Evolutionary conservation across 202 grass and related monocot species (phyloP), one percentile per base, ranked within the genome.

Genomic region (Panicum virgatum): DNA sequence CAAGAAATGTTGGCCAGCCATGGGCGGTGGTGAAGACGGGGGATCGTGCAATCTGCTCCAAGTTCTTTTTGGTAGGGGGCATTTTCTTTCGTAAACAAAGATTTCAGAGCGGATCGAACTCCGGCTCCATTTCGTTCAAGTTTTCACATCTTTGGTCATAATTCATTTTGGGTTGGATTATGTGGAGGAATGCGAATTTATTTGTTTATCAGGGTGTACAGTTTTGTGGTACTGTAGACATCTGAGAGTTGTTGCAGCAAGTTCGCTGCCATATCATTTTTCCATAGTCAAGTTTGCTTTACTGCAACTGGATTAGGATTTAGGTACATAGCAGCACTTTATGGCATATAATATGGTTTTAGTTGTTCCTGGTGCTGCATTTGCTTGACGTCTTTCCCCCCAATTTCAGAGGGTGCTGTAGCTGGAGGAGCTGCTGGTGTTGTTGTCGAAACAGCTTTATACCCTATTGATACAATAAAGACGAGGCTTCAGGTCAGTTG

Each of bases 381-480:
- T 64, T 53, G 43, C n/a, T 52, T 73, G 22, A 73, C 9, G 44
- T 22, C 29, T 2, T 47, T 40, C 1, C 8, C 23, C n/a, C 20
- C 46, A 58, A 78, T 84, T 69, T n/a, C 85, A 94, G 92, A 94
- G 69, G 94, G 94, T 43, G 73, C 88, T 56, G 83, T 94, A 50
- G 88, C 94, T 15, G 94, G 94, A 91, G 94, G 92, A 20, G 76
- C 88, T 58, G 88, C 92, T 60, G 92, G 94, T 69, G 90, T 87
- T 75, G 84, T 94, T 9, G 94, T 94, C 7, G 94, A 97, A 82
- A 92, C 92, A 58, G 78, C 85, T 22, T 54, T 94, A 29, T 97
- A 97, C 56, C 92, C 94, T 6, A 94, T 97, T 37, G 94, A 94
- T 81, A 97, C 94, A 32, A 94, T 94, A 74, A 97, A 97, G 20